Evolutionary conservation across 495 filamentous ascomycete species (phyloP).

Genomic region (Penicillium bovifimosum): DNA sequence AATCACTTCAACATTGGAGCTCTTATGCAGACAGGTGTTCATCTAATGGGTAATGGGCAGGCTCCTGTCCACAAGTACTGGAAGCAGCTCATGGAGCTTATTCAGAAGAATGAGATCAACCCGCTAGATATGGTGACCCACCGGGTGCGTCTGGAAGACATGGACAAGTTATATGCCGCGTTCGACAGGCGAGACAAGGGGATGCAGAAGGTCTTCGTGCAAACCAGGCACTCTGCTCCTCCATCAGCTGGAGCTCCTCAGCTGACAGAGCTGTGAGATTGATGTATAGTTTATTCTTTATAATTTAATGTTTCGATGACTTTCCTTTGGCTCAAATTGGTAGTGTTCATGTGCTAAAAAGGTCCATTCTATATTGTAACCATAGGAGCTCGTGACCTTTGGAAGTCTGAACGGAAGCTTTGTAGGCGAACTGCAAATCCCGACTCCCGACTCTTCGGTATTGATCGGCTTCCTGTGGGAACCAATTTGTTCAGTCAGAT

Average conservation of each 20-base stretch:
- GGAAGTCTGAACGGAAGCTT: too few species aligned
- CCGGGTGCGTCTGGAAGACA: conserved; percentile 63
- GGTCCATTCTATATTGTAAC: too few species aligned
- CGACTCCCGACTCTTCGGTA: too few species aligned
- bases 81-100: conserved; percentile 63
- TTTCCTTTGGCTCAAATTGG: neutral
- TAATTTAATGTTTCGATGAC: too few species aligned
- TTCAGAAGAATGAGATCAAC: conserved; percentile 62
- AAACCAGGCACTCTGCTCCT: conserved; percentile 58
- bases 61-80: conserved; percentile 82
- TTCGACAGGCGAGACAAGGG: conserved; percentile 61
- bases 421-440: too few species aligned
- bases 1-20: conserved; percentile 82
- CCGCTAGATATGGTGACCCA: conserved; percentile 78
- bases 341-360: neutral
- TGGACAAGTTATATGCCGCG: conserved; percentile 60
- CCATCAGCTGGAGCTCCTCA: conserved; percentile 44
- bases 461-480: too few species aligned
- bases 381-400: too few species aligned
- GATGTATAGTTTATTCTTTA: neutral
- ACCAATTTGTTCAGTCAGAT: too few species aligned
- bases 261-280: conserved; percentile 33
- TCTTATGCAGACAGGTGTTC: conserved; percentile 81
- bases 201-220: conserved; percentile 63
- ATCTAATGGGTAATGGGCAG: conserved; percentile 78